Percentiles rank a stretch among this genome's conserved stretches.
Evolutionary conservation across 2,329 filamentous ascomycete genomes (phyloP).

Genomic region (Exophiala sideris): DNA sequence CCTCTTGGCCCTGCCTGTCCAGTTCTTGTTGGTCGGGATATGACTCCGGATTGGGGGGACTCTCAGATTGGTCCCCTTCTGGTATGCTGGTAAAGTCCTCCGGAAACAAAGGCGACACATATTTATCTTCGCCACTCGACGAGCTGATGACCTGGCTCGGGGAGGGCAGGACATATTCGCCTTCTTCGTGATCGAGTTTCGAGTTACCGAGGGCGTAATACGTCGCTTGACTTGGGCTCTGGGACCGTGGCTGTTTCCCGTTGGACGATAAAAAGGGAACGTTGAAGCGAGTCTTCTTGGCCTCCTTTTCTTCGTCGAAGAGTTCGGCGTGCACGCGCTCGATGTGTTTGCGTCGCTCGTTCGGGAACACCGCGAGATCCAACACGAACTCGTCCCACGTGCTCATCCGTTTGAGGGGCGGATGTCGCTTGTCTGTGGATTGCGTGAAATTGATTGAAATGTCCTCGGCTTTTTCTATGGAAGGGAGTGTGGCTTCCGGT

Average conservation of each 20-base stretch:
- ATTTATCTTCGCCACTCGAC: conserved; percentile 1
- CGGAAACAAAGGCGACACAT: neutral
- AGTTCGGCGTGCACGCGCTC: conserved; percentile 26
- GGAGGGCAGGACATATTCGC: conserved; percentile 28
- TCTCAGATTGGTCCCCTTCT: neutral
- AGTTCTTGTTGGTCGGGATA: conserved; percentile 3
- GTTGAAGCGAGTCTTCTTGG: conserved; percentile 5
- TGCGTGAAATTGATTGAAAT: neutral
- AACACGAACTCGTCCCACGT: conserved; percentile 28
- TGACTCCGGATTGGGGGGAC: neutral
- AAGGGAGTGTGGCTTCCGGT: conserved; percentile 6
- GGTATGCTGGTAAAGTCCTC: neutral
- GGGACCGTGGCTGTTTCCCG: neutral
- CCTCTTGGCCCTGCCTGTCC: neutral
- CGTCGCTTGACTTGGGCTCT: conserved; percentile 15
- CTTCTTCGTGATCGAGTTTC: conserved; percentile 26
- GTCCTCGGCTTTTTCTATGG: conserved; percentile 16
- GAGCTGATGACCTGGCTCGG: conserved; percentile 21
- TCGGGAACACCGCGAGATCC: conserved; percentile 27
- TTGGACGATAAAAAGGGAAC: neutral
- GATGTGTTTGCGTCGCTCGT: conserved; percentile 26
- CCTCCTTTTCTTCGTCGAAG: conserved; percentile 25
- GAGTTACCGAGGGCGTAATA: conserved; percentile 26
- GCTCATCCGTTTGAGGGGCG: conserved; percentile 17
- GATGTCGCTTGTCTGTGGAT: neutral